Conservation (phyloP, 345 rosid genomes). For the Linum trigynum region DNA sequence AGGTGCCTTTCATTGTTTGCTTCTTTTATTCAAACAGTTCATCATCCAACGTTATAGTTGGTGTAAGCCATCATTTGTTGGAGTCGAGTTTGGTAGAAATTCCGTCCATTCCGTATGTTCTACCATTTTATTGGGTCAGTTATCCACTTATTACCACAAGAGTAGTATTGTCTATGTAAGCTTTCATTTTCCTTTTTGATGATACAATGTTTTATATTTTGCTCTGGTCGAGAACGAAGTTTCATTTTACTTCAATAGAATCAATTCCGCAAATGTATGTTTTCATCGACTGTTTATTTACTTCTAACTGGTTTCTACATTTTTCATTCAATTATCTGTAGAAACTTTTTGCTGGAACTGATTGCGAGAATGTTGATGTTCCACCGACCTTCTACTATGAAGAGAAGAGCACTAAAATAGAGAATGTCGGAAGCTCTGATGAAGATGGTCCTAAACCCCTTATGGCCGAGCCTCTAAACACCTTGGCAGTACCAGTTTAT, state of each 20-base stretch:
- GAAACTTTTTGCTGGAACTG: conserved; percentile 29
- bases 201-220: too few species aligned
- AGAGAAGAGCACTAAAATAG: conserved; percentile 43
- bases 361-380: conserved; percentile 33
- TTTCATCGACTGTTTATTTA: neutral
- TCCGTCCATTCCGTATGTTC: too few species aligned
- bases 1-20: conserved; percentile 7
- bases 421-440: conserved; percentile 26
- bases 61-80: too few species aligned
- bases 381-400: conserved; percentile 42
- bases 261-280: neutral
- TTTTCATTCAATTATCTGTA: conserved; percentile 13
- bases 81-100: too few species aligned
- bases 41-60: too few species aligned
- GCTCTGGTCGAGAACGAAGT: too few species aligned
- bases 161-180: too few species aligned
- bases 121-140: too few species aligned
- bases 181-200: too few species aligned
- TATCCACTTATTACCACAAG: too few species aligned
- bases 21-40: neutral
- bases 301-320: neutral
- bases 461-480: conserved; percentile 20
- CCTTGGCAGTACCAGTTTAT: conserved; percentile 23
- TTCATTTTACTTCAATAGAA: too few species aligned
- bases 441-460: conserved; percentile 44